Evolutionary conservation across 2,329 filamentous ascomycete genomes (phyloP).

Genomic region (Hypoxylon sp.): DNA sequence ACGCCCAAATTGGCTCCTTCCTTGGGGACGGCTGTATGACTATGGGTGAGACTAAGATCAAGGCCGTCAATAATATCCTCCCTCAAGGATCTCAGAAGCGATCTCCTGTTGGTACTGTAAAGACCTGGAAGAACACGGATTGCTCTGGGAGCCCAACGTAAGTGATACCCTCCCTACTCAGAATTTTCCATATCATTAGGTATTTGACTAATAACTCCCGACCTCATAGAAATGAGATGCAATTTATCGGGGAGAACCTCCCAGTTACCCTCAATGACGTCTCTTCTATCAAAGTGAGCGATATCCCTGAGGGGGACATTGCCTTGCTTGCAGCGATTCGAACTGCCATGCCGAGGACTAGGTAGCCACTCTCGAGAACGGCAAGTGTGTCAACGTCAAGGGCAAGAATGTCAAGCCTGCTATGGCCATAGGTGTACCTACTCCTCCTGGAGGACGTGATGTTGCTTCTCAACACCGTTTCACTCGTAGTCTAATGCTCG

Average conservation of each 20-base stretch:
- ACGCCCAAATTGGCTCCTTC: slow-evolving; percentile 29
- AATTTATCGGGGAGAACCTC: slow-evolving; percentile 20
- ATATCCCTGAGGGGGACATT: slow-evolving; percentile 24
- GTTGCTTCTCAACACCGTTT: not conserved
- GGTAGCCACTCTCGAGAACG: slow-evolving; percentile 30
- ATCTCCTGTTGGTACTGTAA: slow-evolving; percentile 15
- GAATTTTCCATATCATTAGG: not conserved
- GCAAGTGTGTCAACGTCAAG: slow-evolving; percentile 26
- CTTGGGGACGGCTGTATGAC: slow-evolving; percentile 29
- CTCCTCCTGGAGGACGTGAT: slow-evolving; percentile 4
- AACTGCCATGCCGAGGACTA: slow-evolving; percentile 35
- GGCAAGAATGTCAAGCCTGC: slow-evolving; percentile 31
- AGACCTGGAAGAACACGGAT: slow-evolving; percentile 26
- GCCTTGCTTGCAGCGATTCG: slow-evolving; percentile 30
- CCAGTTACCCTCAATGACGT: slow-evolving; percentile 25
- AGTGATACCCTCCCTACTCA: not conserved
- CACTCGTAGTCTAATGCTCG: slow-evolving; percentile 19
- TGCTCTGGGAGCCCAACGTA: slow-evolving; percentile 29
- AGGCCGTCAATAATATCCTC: slow-evolving; percentile 25
- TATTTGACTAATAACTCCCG: not conserved
- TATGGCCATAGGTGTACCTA: slow-evolving; percentile 33
- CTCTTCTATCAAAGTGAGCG: slow-evolving; percentile 28
- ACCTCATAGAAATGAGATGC: slow-evolving; percentile 17
- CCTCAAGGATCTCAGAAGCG: slow-evolving; percentile 23
- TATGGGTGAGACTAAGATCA: slow-evolving; percentile 26